Conservation (phyloP, 2,329 filamentous ascomycete species). For the Pseudogymnoascus sp. region DNA sequence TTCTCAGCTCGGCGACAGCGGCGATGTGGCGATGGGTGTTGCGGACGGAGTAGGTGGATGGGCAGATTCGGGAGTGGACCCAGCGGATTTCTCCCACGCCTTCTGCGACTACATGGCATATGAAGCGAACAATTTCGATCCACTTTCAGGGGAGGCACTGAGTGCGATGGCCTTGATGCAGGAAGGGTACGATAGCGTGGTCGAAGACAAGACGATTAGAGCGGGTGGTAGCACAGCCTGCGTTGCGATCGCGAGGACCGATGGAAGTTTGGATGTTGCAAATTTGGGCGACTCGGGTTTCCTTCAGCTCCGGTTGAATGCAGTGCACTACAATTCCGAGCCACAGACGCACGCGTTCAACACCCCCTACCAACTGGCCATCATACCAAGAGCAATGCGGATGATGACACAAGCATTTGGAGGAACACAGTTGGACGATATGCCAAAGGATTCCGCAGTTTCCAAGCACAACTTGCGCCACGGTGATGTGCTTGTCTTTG, state of each 20-base stretch:
- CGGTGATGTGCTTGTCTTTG: constrained; percentile 88
- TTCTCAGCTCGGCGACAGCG: constrained; percentile 62
- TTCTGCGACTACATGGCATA: constrained; percentile 90
- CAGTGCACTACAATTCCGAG: constrained; percentile 72
- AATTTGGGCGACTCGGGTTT: constrained; percentile 96
- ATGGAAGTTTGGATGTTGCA: constrained; percentile 75
- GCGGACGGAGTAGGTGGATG: constrained; percentile 95
- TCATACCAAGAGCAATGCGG: constrained; percentile 73
- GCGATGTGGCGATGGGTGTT: constrained; percentile 73
- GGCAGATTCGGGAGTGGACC: constrained; percentile 86
- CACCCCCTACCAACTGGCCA: constrained; percentile 87
- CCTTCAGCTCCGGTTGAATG: constrained; percentile 75
- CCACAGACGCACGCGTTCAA: constrained; percentile 97
- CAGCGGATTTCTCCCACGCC: constrained; percentile 89
- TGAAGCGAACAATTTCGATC: constrained; percentile 42
- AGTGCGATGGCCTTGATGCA: constrained; percentile 68
- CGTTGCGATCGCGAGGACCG: constrained; percentile 65
- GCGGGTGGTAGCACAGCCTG: constrained; percentile 91
- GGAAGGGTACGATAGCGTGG: constrained; percentile 73
- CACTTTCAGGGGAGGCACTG: constrained; percentile 30
- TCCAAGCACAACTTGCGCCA: constrained; percentile 70
- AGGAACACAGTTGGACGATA: constrained; percentile 70
- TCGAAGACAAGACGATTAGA: constrained; percentile 60
- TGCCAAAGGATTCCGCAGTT: constrained; percentile 75
- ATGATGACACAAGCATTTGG: constrained; percentile 78